These are phyloP conservation scores for Hippophae rhamnoides DNA, from an alignment of 306 rosid species.

Conservation along the genomic window DNA sequence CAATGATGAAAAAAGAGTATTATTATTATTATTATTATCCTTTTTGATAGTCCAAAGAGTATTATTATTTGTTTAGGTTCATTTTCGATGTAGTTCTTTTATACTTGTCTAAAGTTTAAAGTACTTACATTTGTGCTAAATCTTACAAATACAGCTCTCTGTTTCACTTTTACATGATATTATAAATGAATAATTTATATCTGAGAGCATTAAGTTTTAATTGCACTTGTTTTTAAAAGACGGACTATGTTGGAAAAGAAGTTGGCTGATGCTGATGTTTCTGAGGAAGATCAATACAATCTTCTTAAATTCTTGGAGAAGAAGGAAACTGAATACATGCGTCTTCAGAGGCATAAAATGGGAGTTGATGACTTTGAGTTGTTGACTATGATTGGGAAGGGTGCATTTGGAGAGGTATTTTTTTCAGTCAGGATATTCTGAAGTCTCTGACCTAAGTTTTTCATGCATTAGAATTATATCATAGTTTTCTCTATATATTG, in stretches of 20 bases:
- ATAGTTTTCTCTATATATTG: not conserved
- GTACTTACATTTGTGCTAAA: too few species aligned
- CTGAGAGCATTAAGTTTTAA: not conserved
- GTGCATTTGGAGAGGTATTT: constrained; percentile 98
- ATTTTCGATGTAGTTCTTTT: too few species aligned
- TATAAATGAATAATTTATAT: too few species aligned
- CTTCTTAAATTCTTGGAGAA: constrained; percentile 82
- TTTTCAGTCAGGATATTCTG: not conserved
- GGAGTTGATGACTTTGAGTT: constrained; percentile 88
- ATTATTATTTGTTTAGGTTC: too few species aligned
- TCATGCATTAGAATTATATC: not conserved
- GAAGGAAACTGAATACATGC: constrained; percentile 99
- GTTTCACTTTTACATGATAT: too few species aligned
- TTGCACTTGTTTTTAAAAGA: constrained; percentile 31
- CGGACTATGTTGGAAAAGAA: constrained; percentile 77
- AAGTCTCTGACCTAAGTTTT: not conserved
- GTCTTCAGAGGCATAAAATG: constrained; percentile 97
- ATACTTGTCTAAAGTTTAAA: too few species aligned
- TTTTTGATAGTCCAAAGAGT: too few species aligned
- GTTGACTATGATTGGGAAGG: constrained; percentile 94
- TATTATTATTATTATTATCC: too few species aligned
- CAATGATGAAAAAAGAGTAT: too few species aligned
- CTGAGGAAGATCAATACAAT: constrained; percentile 95
- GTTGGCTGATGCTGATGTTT: constrained; percentile 97
- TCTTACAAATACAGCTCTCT: too few species aligned